A percentile compares a stretch with the other conserved stretches of the same genome.
These are phyloP conservation scores for Torulaspora microellipsoides DNA, from an alignment of 805 yeast species.

Conservation along the genomic window DNA sequence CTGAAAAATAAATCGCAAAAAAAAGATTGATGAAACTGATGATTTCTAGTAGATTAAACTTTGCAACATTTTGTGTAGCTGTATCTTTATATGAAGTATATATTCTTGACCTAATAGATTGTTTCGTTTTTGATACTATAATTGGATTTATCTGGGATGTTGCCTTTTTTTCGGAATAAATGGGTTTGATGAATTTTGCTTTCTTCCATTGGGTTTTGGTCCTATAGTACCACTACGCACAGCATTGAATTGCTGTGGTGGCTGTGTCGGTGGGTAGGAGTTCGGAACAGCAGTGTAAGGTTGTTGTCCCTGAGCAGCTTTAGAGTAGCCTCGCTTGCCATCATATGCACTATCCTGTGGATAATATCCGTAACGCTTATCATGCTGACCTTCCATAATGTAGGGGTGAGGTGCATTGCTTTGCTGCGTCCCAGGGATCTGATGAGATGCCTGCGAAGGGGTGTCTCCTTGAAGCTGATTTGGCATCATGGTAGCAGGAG, in stretches of 20 bases:
- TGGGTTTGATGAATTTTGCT: slow-evolving; percentile 15
- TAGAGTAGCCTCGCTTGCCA: too few species aligned
- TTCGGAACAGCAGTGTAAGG: too few species aligned
- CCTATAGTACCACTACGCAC: slow-evolving; percentile 8
- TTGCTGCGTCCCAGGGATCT: not conserved
- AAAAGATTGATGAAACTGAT: not conserved
- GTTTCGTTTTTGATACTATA: not conserved
- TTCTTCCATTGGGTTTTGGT: slow-evolving; percentile 9
- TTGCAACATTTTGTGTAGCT: not conserved
- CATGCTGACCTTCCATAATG: not conserved
- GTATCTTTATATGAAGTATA: not conserved
- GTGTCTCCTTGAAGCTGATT: too few species aligned
- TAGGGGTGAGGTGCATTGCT: not conserved
- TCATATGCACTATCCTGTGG: not conserved
- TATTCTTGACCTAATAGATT: not conserved
- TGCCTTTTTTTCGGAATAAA: slow-evolving; percentile 27
- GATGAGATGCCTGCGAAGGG: too few species aligned
- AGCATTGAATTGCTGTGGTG: slow-evolving; percentile 3
- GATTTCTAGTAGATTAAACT: not conserved
- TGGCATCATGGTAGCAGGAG: too few species aligned
- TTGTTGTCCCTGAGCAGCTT: too few species aligned
- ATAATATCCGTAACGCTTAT: not conserved
- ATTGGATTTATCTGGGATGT: slow-evolving; percentile 9
- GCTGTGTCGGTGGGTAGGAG: not conserved
- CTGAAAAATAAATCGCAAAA: slow-evolving; percentile 8